Base-by-base conservation (phyloP, 208 protist genomes). In the Leishmania lainsoni region DNA sequence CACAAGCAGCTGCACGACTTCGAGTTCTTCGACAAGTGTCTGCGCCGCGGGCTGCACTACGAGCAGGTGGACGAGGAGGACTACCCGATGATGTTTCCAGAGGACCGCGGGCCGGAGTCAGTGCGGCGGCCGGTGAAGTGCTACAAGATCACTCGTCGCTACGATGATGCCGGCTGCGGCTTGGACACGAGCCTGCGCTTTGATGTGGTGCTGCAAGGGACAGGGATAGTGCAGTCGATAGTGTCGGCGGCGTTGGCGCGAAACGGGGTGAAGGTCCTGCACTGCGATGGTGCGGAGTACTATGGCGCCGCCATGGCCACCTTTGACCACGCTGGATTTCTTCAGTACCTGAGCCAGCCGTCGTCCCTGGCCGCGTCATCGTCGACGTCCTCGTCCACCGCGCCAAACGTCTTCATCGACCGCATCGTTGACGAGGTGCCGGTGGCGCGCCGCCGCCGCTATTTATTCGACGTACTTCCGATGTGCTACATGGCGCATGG, bases 151-250 rank as follows among this genome's bases (percentile, higher is more conserved):
- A 82, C 76, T 4, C 93, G 89, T 66, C 80, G 82, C 74, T 89
- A 91, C 79, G 91, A 95, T 79, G 79, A 51, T 2, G 91, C 90
- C 0, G 91, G 91, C 16, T 76, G 79, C 48, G 83, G 88, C 5
- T 74, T 97, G 45, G 86, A 90, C 75, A 61, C 81, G 54, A 72
- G 51, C 51, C 70, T 83, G 75, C 16, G 42, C 35, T 96, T 89
- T 56, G 97, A 99, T 76, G 89, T 95, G 16, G 92, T 98, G 26
- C 86, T 99, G 26, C 88, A 96, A 54, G 96, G 97, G 12, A 98
- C 98, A 0, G 95, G 98, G 6, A 75, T 98, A 61, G 87, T 89
- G 75, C 35, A 39, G 35, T 39, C 35, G 2, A 39, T 39, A 39
- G 35, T 39, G 35, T 39, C 35, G 35, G 35, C 35, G 35, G 35